Conservation (phyloP, 2,329 filamentous ascomycete genomes). For the Pseudogymnoascus sp. region DNA sequence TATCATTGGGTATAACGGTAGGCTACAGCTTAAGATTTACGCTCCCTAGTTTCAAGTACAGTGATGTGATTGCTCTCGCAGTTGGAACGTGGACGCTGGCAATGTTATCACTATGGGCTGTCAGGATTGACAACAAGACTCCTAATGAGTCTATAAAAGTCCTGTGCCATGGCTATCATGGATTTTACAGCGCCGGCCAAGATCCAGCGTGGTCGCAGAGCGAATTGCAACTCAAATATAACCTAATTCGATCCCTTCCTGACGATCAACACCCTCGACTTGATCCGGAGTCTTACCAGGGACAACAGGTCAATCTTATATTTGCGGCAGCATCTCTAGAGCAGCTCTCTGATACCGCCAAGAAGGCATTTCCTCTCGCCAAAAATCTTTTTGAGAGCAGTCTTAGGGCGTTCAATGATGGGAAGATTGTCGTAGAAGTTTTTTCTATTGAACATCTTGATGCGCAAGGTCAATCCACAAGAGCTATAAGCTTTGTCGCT, state of each 20-base stretch:
- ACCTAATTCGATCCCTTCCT: constrained; percentile 21
- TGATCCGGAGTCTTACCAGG: constrained; percentile 14
- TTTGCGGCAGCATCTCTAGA: no score
- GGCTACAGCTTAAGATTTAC: constrained; percentile 38
- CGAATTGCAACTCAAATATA: constrained; percentile 27
- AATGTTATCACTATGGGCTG: constrained; percentile 38
- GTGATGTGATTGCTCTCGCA: constrained; percentile 41
- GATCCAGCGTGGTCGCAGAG: constrained; percentile 15
- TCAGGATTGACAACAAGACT: constrained; percentile 37
- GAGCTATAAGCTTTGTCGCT: no score
- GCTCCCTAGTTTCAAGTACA: constrained; percentile 36
- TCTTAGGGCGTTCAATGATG: no score
- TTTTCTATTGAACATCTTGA: no score
- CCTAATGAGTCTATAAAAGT: no score
- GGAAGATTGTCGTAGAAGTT: no score
- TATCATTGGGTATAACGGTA: constrained; percentile 38
- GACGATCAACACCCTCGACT: constrained; percentile 18
- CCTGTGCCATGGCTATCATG: no score
- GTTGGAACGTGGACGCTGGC: constrained; percentile 45
- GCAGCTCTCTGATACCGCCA: no score
- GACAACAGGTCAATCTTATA: no score
- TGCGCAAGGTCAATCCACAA: no score
- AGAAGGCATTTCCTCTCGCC: no score
- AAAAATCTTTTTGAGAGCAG: no score
- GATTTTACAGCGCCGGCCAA: constrained; percentile 9